Evolutionary conservation across 768 basidiomycete species (phyloP).

Genomic region (Wakefieldia striispora): DNA sequence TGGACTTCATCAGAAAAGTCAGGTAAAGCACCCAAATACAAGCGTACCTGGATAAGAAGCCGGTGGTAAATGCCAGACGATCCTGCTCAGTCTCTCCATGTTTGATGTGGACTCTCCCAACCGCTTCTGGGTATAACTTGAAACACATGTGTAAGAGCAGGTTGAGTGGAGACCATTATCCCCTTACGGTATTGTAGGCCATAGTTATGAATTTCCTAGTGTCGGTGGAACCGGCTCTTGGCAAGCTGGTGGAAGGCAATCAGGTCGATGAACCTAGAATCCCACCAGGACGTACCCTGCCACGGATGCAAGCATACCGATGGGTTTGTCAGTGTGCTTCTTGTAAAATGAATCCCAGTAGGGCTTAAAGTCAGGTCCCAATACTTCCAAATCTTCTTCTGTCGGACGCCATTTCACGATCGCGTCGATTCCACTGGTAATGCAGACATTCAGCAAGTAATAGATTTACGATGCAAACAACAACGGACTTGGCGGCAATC

Average conservation of each 20-base stretch:
- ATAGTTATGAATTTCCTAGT: constrained; percentile 27
- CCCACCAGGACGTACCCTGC: constrained; percentile 33
- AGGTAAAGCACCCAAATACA: neutral
- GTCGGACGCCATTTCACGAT: constrained; percentile 25
- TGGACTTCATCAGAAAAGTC: no score
- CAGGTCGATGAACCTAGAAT: neutral
- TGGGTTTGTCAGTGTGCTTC: constrained; percentile 24
- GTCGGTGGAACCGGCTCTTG: neutral
- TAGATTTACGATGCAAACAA: neutral
- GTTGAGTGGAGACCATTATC: no score
- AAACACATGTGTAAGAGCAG: neutral
- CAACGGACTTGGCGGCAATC: constrained; percentile 51
- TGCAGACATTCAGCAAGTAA: neutral
- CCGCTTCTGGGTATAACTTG: constrained; percentile 41
- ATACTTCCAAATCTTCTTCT: constrained; percentile 14
- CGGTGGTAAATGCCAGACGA: constrained; percentile 42
- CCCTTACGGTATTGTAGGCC: constrained; percentile 32
- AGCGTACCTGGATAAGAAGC: constrained; percentile 44
- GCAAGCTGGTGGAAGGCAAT: no score
- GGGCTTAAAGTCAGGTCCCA: constrained; percentile 18
- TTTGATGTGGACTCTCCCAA: constrained; percentile 47
- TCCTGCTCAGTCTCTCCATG: constrained; percentile 40
- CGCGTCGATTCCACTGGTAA: constrained; percentile 14
- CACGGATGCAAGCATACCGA: constrained; percentile 35
- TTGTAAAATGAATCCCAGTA: constrained; percentile 20